Evolutionary conservation across 768 basidiomycete species (phyloP).

Genomic region (Macrolepiota fuliginosa): DNA sequence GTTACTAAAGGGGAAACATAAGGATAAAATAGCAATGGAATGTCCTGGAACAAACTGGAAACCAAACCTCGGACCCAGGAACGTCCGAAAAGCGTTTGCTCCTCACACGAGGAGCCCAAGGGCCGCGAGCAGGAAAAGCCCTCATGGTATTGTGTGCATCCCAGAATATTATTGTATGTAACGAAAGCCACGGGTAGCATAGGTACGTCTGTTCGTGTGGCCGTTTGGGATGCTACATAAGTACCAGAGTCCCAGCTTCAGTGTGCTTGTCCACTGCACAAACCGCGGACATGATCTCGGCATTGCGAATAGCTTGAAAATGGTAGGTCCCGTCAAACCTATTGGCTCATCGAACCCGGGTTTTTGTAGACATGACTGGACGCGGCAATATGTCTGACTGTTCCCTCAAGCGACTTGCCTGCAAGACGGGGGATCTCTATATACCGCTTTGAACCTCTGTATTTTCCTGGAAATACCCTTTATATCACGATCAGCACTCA

Average conservation of each 20-base stretch:
- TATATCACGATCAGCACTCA: background rate
- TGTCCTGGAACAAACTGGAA: too few species aligned
- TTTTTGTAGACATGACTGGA: constrained; percentile 82
- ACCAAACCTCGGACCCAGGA: too few species aligned
- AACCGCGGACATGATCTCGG: constrained; percentile 79
- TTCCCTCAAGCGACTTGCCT: constrained; percentile 68
- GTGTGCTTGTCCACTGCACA: too few species aligned
- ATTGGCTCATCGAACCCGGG: background rate
- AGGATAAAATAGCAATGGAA: too few species aligned
- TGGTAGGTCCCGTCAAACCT: constrained; percentile 42
- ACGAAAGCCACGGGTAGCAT: constrained; percentile 74
- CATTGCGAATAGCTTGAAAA: constrained; percentile 68
- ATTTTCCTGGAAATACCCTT: constrained; percentile 24
- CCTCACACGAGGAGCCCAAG: constrained; percentile 20
- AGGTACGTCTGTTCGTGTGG: constrained; percentile 35
- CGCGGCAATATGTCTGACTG: constrained; percentile 70
- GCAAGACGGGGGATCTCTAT: constrained; percentile 63
- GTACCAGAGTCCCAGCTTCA: too few species aligned
- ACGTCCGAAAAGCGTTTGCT: constrained; percentile 28
- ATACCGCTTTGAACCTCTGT: constrained; percentile 83
- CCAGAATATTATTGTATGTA: constrained; percentile 80
- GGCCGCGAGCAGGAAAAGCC: constrained; percentile 12
- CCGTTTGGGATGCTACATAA: too few species aligned
- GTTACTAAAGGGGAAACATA: too few species aligned
- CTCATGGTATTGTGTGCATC: constrained; percentile 63